Percentiles rank a stretch among this genome's conserved stretches.
Evolutionary conservation across 768 basidiomycete genomes (phyloP).

Genomic region (Amanita subjunquillea): DNA sequence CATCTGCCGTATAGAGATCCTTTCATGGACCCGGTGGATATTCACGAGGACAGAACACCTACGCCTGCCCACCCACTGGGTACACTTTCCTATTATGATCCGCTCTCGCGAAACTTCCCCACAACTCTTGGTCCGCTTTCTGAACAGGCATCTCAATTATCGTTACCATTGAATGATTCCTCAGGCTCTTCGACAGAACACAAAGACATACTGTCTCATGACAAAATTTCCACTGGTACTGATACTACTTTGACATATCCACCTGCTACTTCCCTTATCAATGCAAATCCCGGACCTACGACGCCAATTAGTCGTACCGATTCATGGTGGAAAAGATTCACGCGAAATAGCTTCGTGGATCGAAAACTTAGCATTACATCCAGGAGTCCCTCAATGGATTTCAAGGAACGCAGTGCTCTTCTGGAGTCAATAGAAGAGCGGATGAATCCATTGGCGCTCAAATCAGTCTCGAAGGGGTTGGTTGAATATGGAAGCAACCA

Average conservation of each 20-base stretch:
- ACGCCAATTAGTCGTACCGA: slow-evolving; percentile 54
- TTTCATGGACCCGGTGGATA: background rate
- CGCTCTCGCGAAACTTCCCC: slow-evolving; percentile 11
- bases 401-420: slow-evolving; percentile 31
- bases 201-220: background rate
- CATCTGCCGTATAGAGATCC: background rate
- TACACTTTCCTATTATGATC: slow-evolving; percentile 5
- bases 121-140: slow-evolving; percentile 27
- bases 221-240: slow-evolving; percentile 13
- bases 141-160: slow-evolving; percentile 25
- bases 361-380: slow-evolving; percentile 34
- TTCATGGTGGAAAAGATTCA: slow-evolving; percentile 73
- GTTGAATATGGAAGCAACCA: slow-evolving; percentile 1
- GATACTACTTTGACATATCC: slow-evolving; percentile 12
- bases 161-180: slow-evolving; percentile 17
- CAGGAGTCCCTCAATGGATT: slow-evolving; percentile 30
- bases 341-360: slow-evolving; percentile 56
- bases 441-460: background rate
- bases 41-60: background rate
- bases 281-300: slow-evolving; percentile 27
- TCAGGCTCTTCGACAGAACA: slow-evolving; percentile 17
- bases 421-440: slow-evolving; percentile 3
- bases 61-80: background rate
- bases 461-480: background rate
- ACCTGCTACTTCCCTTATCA: slow-evolving; percentile 28